These are phyloP conservation scores for Candida morakotiae DNA, from an alignment of 805 yeast species.

Conservation along the genomic window DNA sequence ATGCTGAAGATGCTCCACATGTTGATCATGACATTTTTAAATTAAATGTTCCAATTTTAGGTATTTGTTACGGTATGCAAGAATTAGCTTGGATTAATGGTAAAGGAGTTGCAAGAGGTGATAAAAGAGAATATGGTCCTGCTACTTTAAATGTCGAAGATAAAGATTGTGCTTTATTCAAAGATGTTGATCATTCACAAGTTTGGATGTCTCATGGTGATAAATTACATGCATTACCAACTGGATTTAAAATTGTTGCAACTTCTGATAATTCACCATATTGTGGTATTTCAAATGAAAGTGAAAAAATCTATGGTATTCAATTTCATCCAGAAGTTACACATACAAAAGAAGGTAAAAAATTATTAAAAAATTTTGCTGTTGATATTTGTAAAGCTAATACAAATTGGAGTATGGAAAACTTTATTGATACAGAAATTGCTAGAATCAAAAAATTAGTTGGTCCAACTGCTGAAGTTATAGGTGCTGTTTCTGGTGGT, in stretches of 20 bases:
- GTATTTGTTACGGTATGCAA: conserved; percentile 99
- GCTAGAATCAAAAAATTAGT: conserved; percentile 85
- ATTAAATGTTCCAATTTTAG: conserved; percentile 88
- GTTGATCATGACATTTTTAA: conserved; percentile 93
- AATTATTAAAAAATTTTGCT: conserved; percentile 86
- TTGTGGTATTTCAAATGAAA: conserved; percentile 83
- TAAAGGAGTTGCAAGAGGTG: conserved; percentile 91
- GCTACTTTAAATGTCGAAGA: conserved; percentile 82
- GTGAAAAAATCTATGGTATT: conserved; percentile 80
- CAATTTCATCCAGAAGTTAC: conserved; percentile 99
- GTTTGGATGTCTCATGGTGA: conserved; percentile 99
- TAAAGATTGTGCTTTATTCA: conserved; percentile 63
- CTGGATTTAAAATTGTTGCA: conserved; percentile 85
- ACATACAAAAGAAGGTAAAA: conserved; percentile 89
- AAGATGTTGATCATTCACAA: conserved; percentile 87
- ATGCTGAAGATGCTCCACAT: conserved; percentile 93
- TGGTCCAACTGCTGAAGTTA: conserved; percentile 97
- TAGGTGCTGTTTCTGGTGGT: conserved; percentile 99
- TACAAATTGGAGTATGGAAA: conserved; percentile 97
- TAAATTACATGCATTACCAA: conserved; percentile 85
- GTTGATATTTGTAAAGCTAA: conserved; percentile 80
- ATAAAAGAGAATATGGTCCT: conserved; percentile 97
- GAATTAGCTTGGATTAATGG: conserved; percentile 98
- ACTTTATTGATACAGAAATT: conserved; percentile 95
- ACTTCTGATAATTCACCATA: conserved; percentile 91